A percentile compares a stretch with the other conserved stretches of the same genome.
Evolutionary conservation across 192 early-diverging fungal species (phyloP).

Genomic region (Backusella westeae): DNA sequence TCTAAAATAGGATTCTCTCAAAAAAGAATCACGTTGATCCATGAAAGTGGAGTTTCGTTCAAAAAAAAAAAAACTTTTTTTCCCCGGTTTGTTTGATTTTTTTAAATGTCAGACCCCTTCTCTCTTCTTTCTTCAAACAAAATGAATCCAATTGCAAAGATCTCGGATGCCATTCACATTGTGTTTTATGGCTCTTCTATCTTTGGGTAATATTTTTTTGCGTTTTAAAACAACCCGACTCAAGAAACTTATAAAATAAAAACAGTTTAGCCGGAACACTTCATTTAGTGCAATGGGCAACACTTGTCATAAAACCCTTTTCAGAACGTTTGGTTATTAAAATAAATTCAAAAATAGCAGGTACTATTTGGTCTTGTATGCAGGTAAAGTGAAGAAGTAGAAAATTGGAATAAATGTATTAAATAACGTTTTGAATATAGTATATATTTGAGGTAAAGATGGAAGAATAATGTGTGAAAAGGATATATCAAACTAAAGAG

Average conservation of each 20-base stretch:
- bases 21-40: too few relatives aligned
- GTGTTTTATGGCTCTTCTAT: slow-evolving; percentile 19
- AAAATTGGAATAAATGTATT: not conserved
- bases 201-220: slow-evolving; percentile 17
- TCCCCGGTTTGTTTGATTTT: not conserved
- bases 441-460: slow-evolving; percentile 8
- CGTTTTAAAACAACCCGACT: not conserved
- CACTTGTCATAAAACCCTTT: slow-evolving; percentile 46
- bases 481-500: not conserved
- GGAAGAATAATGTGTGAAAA: slow-evolving; percentile 15
- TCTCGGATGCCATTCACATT: slow-evolving; percentile 1
- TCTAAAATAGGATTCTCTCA: too few relatives aligned
- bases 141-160: not conserved
- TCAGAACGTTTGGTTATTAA: slow-evolving; percentile 47
- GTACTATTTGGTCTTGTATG: slow-evolving; percentile 54
- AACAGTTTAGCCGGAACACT: slow-evolving; percentile 25
- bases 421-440: not conserved
- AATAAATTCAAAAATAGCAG: slow-evolving; percentile 48
- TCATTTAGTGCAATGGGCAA: slow-evolving; percentile 45
- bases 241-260: not conserved
- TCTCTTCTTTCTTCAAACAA: not conserved
- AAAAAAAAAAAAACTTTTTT: not conserved
- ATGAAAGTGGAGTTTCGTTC: not conserved
- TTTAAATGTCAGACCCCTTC: slow-evolving; percentile 5
- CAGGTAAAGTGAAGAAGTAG: slow-evolving; percentile 26